phyloP scores from a whole-genome alignment of 768 basidiomycete genomes.

The Rhizopogon salebrosus region DNA sequence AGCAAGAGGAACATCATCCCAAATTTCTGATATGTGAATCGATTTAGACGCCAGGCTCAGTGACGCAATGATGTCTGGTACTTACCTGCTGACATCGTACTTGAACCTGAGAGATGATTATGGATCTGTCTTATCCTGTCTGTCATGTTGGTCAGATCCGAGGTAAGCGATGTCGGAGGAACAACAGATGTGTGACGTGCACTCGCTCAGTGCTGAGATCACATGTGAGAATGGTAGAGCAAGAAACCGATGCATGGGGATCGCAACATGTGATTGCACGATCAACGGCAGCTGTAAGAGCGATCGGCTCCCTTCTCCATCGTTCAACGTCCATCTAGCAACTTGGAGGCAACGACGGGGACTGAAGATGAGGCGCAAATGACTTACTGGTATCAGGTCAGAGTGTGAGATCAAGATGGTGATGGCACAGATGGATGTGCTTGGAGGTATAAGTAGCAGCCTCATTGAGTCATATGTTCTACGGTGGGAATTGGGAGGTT shows the following conservation, averaged over 20 bases:
- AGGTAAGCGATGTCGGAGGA: neutral
- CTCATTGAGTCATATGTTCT: neutral
- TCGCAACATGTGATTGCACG: neutral
- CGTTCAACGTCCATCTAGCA: neutral
- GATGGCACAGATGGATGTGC: neutral
- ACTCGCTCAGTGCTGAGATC: neutral
- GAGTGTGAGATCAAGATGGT: neutral
- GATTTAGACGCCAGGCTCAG: neutral
- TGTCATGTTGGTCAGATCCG: constrained; percentile 35
- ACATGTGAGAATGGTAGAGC: neutral
- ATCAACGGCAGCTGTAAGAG: neutral
- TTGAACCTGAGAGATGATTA: constrained; percentile 42
- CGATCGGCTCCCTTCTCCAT: neutral
- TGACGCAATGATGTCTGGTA: constrained; percentile 10
- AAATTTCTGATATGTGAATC: constrained; percentile 47
- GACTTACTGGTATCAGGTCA: neutral
- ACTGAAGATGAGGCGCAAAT: neutral
- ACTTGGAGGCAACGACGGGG: neutral
- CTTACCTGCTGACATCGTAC: constrained; percentile 53
- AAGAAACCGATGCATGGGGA: neutral
- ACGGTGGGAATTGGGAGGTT: no score
- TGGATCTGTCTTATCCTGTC: constrained; percentile 56
- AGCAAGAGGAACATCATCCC: constrained; percentile 74
- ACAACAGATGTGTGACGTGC: neutral
- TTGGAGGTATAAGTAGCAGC: neutral